Conservation (phyloP, 345 rosid species). For the Conringia planisiliqua region DNA sequence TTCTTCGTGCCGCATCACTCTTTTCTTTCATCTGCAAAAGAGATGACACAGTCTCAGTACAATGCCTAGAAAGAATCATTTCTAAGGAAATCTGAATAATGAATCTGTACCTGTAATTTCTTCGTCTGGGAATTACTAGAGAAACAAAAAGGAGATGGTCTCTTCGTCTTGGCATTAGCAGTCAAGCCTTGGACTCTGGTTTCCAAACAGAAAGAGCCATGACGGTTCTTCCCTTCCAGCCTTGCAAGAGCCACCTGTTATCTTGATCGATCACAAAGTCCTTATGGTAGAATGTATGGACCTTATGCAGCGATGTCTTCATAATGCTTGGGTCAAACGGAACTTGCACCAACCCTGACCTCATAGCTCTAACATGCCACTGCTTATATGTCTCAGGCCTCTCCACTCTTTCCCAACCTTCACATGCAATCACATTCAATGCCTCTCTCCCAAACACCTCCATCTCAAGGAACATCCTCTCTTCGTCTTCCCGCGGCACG, state of each 20-base stretch:
- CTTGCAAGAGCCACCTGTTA: conserved; percentile 75
- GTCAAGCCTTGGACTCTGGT: conserved; percentile 40
- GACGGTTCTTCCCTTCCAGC: conserved; percentile 90
- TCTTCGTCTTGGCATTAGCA: background rate
- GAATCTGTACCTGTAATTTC: conserved; percentile 9
- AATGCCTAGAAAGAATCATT: background rate
- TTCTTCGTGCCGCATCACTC: background rate
- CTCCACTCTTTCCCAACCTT: conserved; percentile 91
- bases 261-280: conserved; percentile 78
- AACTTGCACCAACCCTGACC: conserved; percentile 73
- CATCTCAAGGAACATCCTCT: conserved; percentile 68
- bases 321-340: conserved; percentile 50
- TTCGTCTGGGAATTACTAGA: background rate
- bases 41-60: background rate
- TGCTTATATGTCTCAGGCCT: conserved; percentile 96
- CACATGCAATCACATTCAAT: conserved; percentile 80
- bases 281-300: conserved; percentile 56
- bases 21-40: conserved; percentile 24
- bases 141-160: background rate
- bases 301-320: conserved; percentile 42
- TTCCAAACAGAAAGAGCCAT: conserved; percentile 84
- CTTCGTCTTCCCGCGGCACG: conserved; percentile 70
- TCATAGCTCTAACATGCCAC: conserved; percentile 68
- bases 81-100: background rate
- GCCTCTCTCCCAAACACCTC: conserved; percentile 84